Percentiles rank a stretch among this genome's conserved stretches.
phyloP scores from a whole-genome alignment of 176 grass and related monocot species.

The Juncus inflexus region DNA sequence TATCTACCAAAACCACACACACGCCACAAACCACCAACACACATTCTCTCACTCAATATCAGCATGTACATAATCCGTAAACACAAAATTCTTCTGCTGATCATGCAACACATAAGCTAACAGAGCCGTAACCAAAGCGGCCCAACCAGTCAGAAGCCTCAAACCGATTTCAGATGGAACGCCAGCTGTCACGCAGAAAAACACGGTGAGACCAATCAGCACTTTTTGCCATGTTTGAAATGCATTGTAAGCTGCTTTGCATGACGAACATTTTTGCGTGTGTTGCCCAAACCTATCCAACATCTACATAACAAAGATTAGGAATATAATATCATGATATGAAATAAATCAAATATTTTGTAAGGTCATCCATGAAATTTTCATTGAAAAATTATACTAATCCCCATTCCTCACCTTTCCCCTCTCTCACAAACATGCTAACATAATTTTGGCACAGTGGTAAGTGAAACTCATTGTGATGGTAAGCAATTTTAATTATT shows the following conservation, averaged over 20 bases:
- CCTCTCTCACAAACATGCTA: no score
- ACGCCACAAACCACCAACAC: not conserved
- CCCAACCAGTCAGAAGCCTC: slow-evolving; percentile 54
- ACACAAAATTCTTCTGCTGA: slow-evolving; percentile 80
- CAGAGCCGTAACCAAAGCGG: slow-evolving; percentile 45
- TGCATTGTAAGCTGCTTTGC: slow-evolving; percentile 59
- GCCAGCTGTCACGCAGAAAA: slow-evolving; percentile 45
- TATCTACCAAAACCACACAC: slow-evolving; percentile 16
- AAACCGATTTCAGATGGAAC: slow-evolving; percentile 60
- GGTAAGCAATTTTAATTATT: no score
- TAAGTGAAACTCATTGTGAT: no score
- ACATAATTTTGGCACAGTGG: no score
- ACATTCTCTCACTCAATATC: slow-evolving; percentile 60
- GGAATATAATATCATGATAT: no score
- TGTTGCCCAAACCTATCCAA: slow-evolving; percentile 92
- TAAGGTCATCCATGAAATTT: no score
- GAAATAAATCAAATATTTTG: no score
- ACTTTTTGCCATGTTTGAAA: slow-evolving; percentile 80
- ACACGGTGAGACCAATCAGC: slow-evolving; percentile 62
- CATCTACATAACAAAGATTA: slow-evolving; percentile 54
- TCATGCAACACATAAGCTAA: slow-evolving; percentile 55
- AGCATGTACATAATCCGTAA: slow-evolving; percentile 89
- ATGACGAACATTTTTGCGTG: slow-evolving; percentile 88
- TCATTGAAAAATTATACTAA: no score
- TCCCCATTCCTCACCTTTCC: no score